phyloP scores from a whole-genome alignment of 768 basidiomycete species.

The Tephrocybe sp. region DNA sequence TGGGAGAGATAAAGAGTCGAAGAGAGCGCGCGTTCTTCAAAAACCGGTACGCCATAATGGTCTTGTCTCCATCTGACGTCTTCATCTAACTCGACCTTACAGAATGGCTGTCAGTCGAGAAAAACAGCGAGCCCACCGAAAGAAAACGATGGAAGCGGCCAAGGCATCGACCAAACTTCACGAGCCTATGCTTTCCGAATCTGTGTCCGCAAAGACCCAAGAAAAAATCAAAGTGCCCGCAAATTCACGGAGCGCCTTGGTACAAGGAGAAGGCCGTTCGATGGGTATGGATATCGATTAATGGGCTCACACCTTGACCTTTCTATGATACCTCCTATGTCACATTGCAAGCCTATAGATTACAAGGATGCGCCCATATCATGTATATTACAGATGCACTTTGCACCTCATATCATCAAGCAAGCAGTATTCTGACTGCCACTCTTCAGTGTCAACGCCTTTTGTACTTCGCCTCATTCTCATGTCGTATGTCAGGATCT shows the following conservation, averaged over 20 bases:
- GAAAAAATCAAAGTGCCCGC: conserved; percentile 77
- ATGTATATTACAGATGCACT: conserved; percentile 19
- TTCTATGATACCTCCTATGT: conserved; percentile 5
- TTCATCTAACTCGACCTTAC: conserved; percentile 6
- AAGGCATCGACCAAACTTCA: conserved; percentile 63
- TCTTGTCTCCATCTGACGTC: background rate
- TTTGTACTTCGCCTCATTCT: conserved; percentile 95
- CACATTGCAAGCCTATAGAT: background rate
- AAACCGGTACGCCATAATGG: conserved; percentile 55
- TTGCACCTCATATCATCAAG: background rate
- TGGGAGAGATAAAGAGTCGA: conserved; percentile 87
- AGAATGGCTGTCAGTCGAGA: conserved; percentile 87
- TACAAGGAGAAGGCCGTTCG: conserved; percentile 79
- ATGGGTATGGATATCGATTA: conserved; percentile 92
- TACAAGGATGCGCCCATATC: conserved; percentile 10
- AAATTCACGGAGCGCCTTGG: conserved; percentile 67
- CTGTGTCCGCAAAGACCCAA: conserved; percentile 47
- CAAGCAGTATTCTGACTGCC: background rate
- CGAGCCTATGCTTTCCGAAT: conserved; percentile 51
- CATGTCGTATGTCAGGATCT: conserved; percentile 78
- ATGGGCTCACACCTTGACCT: conserved; percentile 17
- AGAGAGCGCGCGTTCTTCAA: conserved; percentile 97
- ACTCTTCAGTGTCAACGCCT: conserved; percentile 44
- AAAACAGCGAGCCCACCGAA: conserved; percentile 72
- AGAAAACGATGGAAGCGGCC: conserved; percentile 56